Base-by-base conservation (phyloP, 2,329 filamentous ascomycete genomes). In the Gyromitra esculenta region DNA sequence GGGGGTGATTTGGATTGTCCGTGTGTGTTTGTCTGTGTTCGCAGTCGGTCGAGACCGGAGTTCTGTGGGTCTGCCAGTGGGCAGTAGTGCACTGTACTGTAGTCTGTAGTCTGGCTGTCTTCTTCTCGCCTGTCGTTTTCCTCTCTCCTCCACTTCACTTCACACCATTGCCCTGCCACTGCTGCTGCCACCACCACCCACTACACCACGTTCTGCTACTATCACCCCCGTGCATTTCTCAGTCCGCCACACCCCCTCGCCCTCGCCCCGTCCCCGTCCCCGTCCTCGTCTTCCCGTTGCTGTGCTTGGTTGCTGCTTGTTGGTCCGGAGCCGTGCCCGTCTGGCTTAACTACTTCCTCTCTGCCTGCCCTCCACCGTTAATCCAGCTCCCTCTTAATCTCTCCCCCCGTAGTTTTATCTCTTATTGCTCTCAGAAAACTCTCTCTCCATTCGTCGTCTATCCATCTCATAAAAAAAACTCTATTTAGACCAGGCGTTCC, bases 311-410 rank as follows among this genome's bases (percentile, higher is more conserved):
- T 66, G 50, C 68, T 60, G 70, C 64, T 69, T 65, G 63, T 74
- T 73, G 63, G 63, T 64, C 41, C 74, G 70, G 71, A 64, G 57
- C 76, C 71, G 66, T 72, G 77, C 59, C 77, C 71, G 75, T 68
- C 77, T 73, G 66, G 70, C 62, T 54, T 8, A 70, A 45, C 60
- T 50, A 18, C 48, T 18, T 52, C 71, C 73, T 60, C 45, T 35
- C 21, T 62, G 54, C 39, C 57, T 52, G 43, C 52, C 39, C 52
- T 48, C 48, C 73, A 57, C 18, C 43, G 21, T 59, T 64, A 60
- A 60, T 21, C 41, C 52, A 74, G 43, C 62, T 66, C 60, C 41
- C 45, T 64, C 65, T 64, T 76, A 43, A 41, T 54, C 45, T 48
- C 39, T n/a, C 70, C 18, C 18, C 75, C 63, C 59, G 59, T 70